Conservation (phyloP, 2,329 filamentous ascomycete genomes). For the Monilinia laxa region DNA sequence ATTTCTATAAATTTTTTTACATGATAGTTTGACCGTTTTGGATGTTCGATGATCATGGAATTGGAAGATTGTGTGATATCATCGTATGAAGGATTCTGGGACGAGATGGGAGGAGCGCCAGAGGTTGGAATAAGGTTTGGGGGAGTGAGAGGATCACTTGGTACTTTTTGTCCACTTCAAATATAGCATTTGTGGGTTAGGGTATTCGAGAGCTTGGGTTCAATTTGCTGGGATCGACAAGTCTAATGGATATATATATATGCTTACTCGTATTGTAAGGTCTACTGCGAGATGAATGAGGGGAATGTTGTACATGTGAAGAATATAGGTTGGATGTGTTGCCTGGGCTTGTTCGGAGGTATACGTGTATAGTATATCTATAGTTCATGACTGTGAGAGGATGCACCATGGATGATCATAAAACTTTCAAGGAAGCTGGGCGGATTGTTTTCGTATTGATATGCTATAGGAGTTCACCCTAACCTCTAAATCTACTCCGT, state of each 20-base stretch:
- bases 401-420: background rate
- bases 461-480: background rate
- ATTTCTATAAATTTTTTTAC: background rate
- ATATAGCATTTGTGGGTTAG: too few relatives aligned
- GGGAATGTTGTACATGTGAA: background rate
- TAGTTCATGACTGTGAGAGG: too few relatives aligned
- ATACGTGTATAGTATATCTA: background rate
- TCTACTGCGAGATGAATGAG: too few relatives aligned
- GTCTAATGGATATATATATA: too few relatives aligned
- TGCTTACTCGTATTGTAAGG: too few relatives aligned
- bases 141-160: background rate
- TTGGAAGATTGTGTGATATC: background rate
- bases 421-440: background rate
- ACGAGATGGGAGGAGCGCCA: background rate
- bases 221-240: too few relatives aligned
- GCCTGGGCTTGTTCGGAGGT: background rate
- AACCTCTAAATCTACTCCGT: too few relatives aligned
- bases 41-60: background rate
- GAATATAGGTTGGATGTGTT: background rate
- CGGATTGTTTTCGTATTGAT: background rate
- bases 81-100: background rate
- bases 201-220: too few relatives aligned
- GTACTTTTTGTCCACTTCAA: background rate
- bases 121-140: constrained; percentile 10
- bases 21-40: background rate